A percentile compares a stretch with the other conserved stretches of the same genome.
Conservation (phyloP, 768 basidiomycete genomes). For the Tricholoma flavovirens region DNA sequence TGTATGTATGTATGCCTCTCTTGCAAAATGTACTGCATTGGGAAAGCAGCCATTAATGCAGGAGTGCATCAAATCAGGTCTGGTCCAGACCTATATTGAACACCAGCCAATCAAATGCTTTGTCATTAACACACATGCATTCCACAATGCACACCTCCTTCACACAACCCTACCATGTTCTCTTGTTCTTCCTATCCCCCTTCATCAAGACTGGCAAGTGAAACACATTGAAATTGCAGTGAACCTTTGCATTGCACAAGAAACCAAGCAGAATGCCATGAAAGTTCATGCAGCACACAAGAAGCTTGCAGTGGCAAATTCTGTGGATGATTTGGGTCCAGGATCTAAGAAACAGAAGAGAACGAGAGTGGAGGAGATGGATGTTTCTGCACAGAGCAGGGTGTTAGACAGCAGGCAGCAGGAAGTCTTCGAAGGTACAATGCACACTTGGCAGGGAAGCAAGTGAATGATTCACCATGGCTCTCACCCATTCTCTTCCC, state of each 20-base stretch:
- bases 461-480: no score
- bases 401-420: no score
- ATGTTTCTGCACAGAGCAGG: background rate
- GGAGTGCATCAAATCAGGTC: conserved; percentile 5
- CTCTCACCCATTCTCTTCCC: no score
- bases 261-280: background rate
- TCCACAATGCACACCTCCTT: background rate
- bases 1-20: background rate
- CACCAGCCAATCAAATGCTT: background rate
- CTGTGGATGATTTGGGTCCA: no score
- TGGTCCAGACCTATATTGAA: background rate
- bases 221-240: background rate
- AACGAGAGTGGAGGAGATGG: background rate
- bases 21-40: conserved; percentile 11
- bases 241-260: background rate
- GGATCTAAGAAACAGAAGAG: background rate
- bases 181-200: background rate
- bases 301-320: background rate
- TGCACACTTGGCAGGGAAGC: background rate
- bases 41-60: conserved; percentile 10
- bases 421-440: background rate
- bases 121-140: background rate
- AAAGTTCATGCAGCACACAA: background rate
- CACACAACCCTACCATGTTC: background rate
- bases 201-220: background rate